Evolutionary conservation across 805 yeast genomes (phyloP).

Genomic region (Saccharomycopsis fermentans): DNA sequence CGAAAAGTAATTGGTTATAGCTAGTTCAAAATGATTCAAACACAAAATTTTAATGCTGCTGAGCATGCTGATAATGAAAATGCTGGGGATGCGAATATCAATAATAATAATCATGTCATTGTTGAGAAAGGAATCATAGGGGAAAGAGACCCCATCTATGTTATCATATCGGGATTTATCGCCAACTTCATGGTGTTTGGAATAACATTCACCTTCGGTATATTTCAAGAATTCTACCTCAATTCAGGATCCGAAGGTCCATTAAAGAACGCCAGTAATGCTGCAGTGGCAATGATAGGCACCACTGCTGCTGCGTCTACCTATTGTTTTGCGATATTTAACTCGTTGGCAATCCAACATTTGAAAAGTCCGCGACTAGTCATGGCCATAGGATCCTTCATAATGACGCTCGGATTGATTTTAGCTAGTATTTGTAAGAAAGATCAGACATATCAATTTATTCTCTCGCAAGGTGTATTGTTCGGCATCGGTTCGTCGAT

Average conservation of each 20-base stretch:
- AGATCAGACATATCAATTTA: slow-evolving; percentile 22
- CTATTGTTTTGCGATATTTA: slow-evolving; percentile 20
- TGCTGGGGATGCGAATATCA: no score
- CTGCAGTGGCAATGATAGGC: slow-evolving; percentile 28
- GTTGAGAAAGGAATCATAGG: no score
- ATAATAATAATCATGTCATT: no score
- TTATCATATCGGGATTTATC: slow-evolving; percentile 19
- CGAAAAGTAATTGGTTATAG: no score
- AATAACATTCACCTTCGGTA: slow-evolving; percentile 29
- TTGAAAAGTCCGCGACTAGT: slow-evolving; percentile 20
- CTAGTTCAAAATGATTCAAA: no score
- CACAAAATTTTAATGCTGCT: no score
- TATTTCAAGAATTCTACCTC: slow-evolving; percentile 28
- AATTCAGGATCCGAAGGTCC: slow-evolving; percentile 25
- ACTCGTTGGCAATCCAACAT: slow-evolving; percentile 22
- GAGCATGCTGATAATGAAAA: no score
- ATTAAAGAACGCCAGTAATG: slow-evolving; percentile 20
- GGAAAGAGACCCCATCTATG: neutral
- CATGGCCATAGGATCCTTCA: slow-evolving; percentile 24
- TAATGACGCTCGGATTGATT: slow-evolving; percentile 25
- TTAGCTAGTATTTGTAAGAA: slow-evolving; percentile 23
- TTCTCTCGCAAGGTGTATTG: slow-evolving; percentile 27
- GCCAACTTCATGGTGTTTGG: slow-evolving; percentile 30
- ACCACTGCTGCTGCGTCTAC: slow-evolving; percentile 27
- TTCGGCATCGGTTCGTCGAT: slow-evolving; percentile 28